These are phyloP conservation scores for Salix udensis DNA, from an alignment of 345 rosid genomes.

Conservation along the genomic window DNA sequence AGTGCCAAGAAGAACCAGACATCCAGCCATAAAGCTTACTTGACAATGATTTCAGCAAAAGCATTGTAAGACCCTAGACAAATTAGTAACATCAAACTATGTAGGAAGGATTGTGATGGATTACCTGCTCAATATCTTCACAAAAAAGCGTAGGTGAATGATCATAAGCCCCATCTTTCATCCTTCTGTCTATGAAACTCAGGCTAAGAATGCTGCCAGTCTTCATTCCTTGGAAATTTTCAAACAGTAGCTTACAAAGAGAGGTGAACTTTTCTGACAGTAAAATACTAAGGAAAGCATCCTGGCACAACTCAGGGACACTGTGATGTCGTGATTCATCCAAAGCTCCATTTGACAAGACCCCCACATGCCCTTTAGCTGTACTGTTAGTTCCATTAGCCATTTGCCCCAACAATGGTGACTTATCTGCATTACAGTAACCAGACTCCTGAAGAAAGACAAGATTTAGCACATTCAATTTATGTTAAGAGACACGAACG, in stretches of 20 bases:
- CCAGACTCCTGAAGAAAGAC: slow-evolving; percentile 45
- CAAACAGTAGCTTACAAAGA: slow-evolving; percentile 62
- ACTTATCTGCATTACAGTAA: slow-evolving; percentile 26
- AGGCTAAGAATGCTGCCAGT: slow-evolving; percentile 48
- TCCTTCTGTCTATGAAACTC: slow-evolving; percentile 52
- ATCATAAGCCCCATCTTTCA: slow-evolving; percentile 82
- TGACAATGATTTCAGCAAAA: background rate
- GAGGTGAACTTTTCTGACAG: slow-evolving; percentile 68
- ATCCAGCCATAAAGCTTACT: background rate
- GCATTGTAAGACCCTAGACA: background rate
- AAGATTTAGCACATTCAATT: background rate
- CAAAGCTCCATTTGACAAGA: slow-evolving; percentile 35
- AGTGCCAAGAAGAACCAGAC: slow-evolving; percentile 4
- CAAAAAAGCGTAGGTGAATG: slow-evolving; percentile 52
- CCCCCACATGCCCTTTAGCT: slow-evolving; percentile 28
- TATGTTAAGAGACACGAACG: background rate
- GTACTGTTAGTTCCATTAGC: slow-evolving; percentile 38
- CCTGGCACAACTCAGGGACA: slow-evolving; percentile 55
- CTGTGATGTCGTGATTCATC: slow-evolving; percentile 30
- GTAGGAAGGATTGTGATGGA: slow-evolving; percentile 7
- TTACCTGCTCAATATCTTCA: slow-evolving; percentile 68
- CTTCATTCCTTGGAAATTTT: slow-evolving; percentile 67
- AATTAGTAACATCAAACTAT: background rate
- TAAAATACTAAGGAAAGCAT: slow-evolving; percentile 55
- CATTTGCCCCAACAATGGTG: slow-evolving; percentile 18